Conservation (phyloP, 2,329 filamentous ascomycete genomes). For the Raffaelea arxii region DNA sequence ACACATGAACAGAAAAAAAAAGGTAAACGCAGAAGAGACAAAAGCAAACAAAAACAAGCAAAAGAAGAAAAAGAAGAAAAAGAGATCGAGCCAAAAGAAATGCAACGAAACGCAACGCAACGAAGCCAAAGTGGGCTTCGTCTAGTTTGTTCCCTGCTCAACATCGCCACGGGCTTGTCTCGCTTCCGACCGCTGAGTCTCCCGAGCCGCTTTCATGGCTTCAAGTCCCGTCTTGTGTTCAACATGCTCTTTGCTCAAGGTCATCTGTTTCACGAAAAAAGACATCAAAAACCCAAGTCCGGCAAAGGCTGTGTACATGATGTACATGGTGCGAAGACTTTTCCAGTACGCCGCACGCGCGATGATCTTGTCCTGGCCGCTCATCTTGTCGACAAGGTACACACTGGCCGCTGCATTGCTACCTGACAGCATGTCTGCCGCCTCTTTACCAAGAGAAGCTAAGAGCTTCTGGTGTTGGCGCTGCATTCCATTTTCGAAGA, state of each 20-base stretch:
- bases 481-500: constrained; percentile 31
- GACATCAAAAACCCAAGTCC: constrained; percentile 36
- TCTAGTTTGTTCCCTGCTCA: too few species aligned
- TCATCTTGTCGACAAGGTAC: constrained; percentile 42
- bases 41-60: too few species aligned
- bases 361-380: constrained; percentile 29
- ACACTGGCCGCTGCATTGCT: constrained; percentile 51
- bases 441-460: constrained; percentile 22
- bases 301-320: constrained; percentile 42
- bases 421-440: constrained; percentile 46
- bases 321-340: constrained; percentile 46
- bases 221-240: constrained; percentile 50
- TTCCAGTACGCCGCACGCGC: constrained; percentile 38
- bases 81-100: too few species aligned
- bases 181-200: too few species aligned
- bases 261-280: constrained; percentile 36
- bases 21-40: too few species aligned
- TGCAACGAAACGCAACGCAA: too few species aligned
- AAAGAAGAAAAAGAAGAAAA: too few species aligned
- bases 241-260: constrained; percentile 43
- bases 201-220: constrained; percentile 21
- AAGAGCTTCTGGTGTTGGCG: constrained; percentile 20
- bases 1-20: too few species aligned
- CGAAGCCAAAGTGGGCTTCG: too few species aligned
- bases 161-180: too few species aligned